Conservation (phyloP, 1,284 basidiomycete genomes). For the Mrakiaceae sp. region DNA sequence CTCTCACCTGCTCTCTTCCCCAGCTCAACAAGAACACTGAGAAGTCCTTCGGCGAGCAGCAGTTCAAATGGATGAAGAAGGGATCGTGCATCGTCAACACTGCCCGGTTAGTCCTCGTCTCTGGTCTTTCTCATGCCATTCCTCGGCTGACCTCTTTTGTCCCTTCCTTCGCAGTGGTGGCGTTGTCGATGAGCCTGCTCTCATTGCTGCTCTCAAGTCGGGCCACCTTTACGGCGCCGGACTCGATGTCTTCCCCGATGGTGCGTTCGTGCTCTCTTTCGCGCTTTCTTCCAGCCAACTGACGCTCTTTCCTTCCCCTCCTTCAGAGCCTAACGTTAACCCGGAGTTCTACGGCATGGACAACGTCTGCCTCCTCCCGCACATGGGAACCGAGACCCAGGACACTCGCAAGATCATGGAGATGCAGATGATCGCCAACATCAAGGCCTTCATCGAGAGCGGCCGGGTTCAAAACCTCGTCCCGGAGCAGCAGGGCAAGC, state of each 20-base stretch:
- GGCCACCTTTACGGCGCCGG: constrained; percentile 77
- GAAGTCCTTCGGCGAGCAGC: constrained; percentile 60
- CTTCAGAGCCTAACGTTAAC: constrained; percentile 15
- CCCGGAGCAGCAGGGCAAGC: constrained; percentile 7
- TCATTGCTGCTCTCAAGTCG: constrained; percentile 69
- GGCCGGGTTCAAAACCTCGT: constrained; percentile 15
- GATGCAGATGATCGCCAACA: constrained; percentile 15
- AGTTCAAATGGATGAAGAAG: constrained; percentile 69
- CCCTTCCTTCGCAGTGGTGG: constrained; percentile 44
- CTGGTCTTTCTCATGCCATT: not conserved
- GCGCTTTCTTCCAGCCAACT: not conserved
- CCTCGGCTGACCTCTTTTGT: constrained; percentile 3
- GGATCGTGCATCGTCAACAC: constrained; percentile 78
- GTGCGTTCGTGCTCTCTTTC: not conserved
- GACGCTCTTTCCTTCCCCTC: not conserved
- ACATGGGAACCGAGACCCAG: constrained; percentile 17
- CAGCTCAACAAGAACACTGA: constrained; percentile 54
- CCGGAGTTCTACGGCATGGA: constrained; percentile 10
- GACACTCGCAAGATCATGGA: constrained; percentile 16
- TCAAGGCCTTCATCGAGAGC: constrained; percentile 4
- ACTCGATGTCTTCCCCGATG: constrained; percentile 44
- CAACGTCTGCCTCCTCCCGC: constrained; percentile 16
- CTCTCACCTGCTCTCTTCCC: constrained; percentile 37
- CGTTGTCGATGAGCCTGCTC: constrained; percentile 73
- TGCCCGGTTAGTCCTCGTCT: constrained; percentile 41